Evolutionary conservation across 176 grass and related monocot genomes (phyloP), one percentile per base, ranked within the genome.

Genomic region (Rhynchospora tenuis): DNA sequence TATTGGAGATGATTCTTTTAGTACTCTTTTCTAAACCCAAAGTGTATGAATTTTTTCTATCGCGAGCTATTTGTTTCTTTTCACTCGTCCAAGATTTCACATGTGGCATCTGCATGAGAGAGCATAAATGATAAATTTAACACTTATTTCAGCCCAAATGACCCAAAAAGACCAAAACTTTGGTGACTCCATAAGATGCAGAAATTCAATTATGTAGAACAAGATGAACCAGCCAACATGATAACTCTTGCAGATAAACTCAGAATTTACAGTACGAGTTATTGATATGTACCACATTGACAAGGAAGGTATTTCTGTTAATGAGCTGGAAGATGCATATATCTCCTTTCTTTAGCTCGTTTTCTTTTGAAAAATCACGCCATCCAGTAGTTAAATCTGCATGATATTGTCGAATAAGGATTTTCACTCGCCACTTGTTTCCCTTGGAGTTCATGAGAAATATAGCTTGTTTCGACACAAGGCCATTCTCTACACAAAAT

Each of bases 321-420:
- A 82, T 64, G 14, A 82, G 58, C 45, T 82, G 38, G 52, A 82
- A 82, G 58, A 82, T 48, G 45, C 79, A 82, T 16, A 4, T 15
- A 27, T 82, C 79, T 22, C n/a, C 11, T 28, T 82, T 38, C 16
- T 19, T 82, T 47, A 82, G 44, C 6, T 20, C 13, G 12, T 64
- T 66, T 82, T 82, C 42, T 19, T 0, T 64, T 3, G 14, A 61
- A 48, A 82, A 82, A 64, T 2, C 29, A 28, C 42, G 0, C 79
- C 79, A 82, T 47, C 79, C 60, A 0, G 15, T 65, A 4, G 52
- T 26, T 48, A 82, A 66, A 6, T 9, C 0, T 44, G 11, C 43
- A 1, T 0, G 3, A 8, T 64, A 2, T 10, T 15, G 11, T 27
- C 60, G 28, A 17, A 66, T 10, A 65, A 5, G n/a, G 42, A 82